phyloP scores from a whole-genome alignment of 768 basidiomycete species.

The Mycena polygramma region DNA sequence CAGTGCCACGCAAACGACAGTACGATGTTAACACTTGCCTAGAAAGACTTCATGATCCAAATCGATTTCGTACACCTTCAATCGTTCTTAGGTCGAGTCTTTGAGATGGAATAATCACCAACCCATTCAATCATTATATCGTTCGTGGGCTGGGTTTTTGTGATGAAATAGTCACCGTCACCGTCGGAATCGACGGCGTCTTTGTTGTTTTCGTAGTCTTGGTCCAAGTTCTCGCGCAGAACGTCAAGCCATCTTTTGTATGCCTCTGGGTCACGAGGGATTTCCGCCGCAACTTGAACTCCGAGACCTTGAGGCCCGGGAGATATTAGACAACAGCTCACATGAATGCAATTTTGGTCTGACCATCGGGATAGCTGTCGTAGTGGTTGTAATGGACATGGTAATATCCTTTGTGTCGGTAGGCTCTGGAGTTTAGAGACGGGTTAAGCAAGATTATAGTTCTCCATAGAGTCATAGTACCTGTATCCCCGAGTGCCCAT shows the following conservation, averaged over 20 bases:
- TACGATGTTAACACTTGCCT: constrained; percentile 17
- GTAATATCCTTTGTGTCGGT: constrained; percentile 41
- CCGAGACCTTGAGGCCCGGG: constrained; percentile 36
- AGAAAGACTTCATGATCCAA: constrained; percentile 45
- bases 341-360: not conserved
- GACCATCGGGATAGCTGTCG: constrained; percentile 40
- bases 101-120: not conserved
- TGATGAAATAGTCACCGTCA: not conserved
- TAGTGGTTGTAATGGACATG: constrained; percentile 38
- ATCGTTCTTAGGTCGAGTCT: constrained; percentile 20
- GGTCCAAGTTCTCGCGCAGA: constrained; percentile 26
- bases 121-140: constrained; percentile 24
- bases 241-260: constrained; percentile 35
- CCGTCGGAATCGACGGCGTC: not conserved
- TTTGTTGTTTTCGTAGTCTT: constrained; percentile 23
- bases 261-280: constrained; percentile 34
- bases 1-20: too few relatives aligned
- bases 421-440: constrained; percentile 10
- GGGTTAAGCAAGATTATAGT: not conserved
- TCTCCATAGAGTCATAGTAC: not conserved
- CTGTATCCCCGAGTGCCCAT: constrained; percentile 28
- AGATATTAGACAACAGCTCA: not conserved
- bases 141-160: too few relatives aligned
- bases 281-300: constrained; percentile 32
- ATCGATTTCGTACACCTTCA: constrained; percentile 45